phyloP scores from a whole-genome alignment of 805 yeast species.

The Ogataea glucozyma region DNA sequence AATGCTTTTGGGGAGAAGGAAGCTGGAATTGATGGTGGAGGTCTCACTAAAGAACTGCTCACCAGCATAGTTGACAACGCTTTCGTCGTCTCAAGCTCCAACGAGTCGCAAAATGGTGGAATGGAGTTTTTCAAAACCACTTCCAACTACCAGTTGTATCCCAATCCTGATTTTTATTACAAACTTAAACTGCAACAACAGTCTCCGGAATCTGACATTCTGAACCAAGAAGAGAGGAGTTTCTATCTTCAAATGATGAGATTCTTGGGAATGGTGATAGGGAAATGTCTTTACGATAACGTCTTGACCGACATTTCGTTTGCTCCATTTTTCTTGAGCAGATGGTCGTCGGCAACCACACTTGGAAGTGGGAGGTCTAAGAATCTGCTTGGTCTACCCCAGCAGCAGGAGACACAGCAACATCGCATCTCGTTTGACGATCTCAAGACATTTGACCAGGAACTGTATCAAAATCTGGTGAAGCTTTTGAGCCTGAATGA shows the following conservation, averaged over 20 bases:
- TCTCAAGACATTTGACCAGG: slow-evolving; percentile 65
- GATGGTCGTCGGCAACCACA: slow-evolving; percentile 48
- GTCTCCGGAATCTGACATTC: slow-evolving; percentile 29
- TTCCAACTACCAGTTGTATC: slow-evolving; percentile 64
- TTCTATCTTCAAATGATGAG: slow-evolving; percentile 38
- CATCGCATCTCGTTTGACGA: slow-evolving; percentile 75
- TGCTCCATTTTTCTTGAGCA: slow-evolving; percentile 80
- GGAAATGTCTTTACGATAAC: slow-evolving; percentile 85
- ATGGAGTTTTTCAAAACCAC: slow-evolving; percentile 44
- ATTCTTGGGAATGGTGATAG: slow-evolving; percentile 81
- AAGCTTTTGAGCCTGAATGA: slow-evolving; percentile 58
- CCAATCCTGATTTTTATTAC: slow-evolving; percentile 54
- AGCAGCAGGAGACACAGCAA: slow-evolving; percentile 27
- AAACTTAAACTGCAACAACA: slow-evolving; percentile 29
- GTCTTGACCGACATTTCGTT: slow-evolving; percentile 79
- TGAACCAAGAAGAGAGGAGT: slow-evolving; percentile 25
- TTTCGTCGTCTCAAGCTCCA: slow-evolving; percentile 45
- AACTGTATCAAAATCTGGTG: slow-evolving; percentile 62
- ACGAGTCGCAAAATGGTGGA: slow-evolving; percentile 26
- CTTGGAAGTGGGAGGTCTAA: slow-evolving; percentile 34
- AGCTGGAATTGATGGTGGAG: slow-evolving; percentile 97
- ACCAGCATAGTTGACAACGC: slow-evolving; percentile 72
- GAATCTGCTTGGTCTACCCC: slow-evolving; percentile 21
- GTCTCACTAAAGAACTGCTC: slow-evolving; percentile 86
- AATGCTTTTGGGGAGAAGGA: slow-evolving; percentile 73